A percentile compares a stretch with the other conserved stretches of the same genome.
phyloP scores from a whole-genome alignment of 768 basidiomycete genomes.

The Coprinopsis strossmayeri region DNA sequence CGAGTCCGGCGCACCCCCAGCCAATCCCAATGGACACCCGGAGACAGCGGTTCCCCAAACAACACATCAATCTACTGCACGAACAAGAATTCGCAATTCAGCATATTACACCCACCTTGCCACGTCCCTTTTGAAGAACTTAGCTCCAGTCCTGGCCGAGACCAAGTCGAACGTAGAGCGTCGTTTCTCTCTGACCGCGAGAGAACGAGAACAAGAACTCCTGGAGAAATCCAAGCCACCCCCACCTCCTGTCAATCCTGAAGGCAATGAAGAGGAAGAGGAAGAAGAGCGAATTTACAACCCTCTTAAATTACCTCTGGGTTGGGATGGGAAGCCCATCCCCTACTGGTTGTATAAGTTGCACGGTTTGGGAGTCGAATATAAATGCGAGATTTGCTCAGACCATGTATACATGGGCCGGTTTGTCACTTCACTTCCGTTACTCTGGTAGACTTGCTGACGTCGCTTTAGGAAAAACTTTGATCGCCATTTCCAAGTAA shows the following conservation, averaged over 20 bases:
- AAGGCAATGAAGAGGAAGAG: conserved; percentile 61
- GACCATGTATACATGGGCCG: conserved; percentile 96
- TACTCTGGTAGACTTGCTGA: conserved; percentile 2
- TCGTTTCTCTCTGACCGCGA: conserved; percentile 92
- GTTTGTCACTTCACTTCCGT: conserved; percentile 30
- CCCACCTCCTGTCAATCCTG: conserved; percentile 36
- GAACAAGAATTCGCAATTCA: conserved; percentile 51
- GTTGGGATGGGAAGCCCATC: conserved; percentile 99
- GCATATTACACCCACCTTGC: conserved; percentile 70
- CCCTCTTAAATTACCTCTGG: conserved; percentile 91
- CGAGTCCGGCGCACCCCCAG: conserved; percentile 34
- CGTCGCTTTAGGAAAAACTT: conserved; percentile 74
- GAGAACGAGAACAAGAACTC: conserved; percentile 92
- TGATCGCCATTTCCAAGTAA: conserved; percentile 88
- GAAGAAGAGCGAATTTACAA: conserved; percentile 98
- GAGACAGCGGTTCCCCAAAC: conserved; percentile 21
- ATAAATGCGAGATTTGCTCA: conserved; percentile 95
- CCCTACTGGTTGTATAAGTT: conserved; percentile 98
- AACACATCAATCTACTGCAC: conserved; percentile 29
- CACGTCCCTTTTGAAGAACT: conserved; percentile 56
- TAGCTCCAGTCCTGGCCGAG: conserved; percentile 69
- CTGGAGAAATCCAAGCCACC: conserved; percentile 60
- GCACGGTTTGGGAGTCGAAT: conserved; percentile 97
- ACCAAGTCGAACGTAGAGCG: conserved; percentile 97
- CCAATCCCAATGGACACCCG: conserved; percentile 51